Base-by-base conservation (phyloP, 805 yeast genomes). In the Diddensiella santjacobensis region DNA sequence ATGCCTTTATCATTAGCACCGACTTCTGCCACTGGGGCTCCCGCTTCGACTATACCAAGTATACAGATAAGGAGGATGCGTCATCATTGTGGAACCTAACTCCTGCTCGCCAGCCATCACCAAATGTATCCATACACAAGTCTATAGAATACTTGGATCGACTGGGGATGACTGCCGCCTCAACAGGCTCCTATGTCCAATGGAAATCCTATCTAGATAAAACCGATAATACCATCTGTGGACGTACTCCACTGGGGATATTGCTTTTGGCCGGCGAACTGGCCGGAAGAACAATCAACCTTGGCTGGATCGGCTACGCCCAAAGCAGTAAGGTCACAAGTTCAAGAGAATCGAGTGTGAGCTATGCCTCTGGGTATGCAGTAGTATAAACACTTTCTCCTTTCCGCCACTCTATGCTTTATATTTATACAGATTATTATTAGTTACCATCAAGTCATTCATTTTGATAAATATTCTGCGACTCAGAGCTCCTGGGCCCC, bases 11-110 rank as follows among this genome's bases (percentile, higher is more conserved):
- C 13, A 74, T 93, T 3, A 85, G 95, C 62, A 79, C 91, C 1
- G 99, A 93, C 69, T 93, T 93, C 60, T 90, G 97, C 61, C 99
- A 93, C 63, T 93, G 99, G 99, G 90, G 90, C 1, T 56, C 71
- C 2, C 64, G 87, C 33, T 84, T 84, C 59, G 77, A 75, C 11
- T 84, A 79, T 58, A 78, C 77, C 2, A 67, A 70, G 4, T 82
- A 80, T 53, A 71, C 80, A 0, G 45, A 43, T 24, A 19, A 48
- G 6, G 35, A 45, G 11, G 42, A 44, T 3, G 54, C 37, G 2
- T 29, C 11, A 11, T 30, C 39, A 8, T 54, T 65, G 40, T 54
- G 62, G 47, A 61, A 55, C 42, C 56, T 61, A 45, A 45, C 52
- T 11, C 26, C 43, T 18, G 26, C 22, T 15, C 46, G 52, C 15